These are phyloP conservation scores for Aureobasidium sp. DNA, from an alignment of 2,329 filamentous ascomycete species.

Conservation along the genomic window DNA sequence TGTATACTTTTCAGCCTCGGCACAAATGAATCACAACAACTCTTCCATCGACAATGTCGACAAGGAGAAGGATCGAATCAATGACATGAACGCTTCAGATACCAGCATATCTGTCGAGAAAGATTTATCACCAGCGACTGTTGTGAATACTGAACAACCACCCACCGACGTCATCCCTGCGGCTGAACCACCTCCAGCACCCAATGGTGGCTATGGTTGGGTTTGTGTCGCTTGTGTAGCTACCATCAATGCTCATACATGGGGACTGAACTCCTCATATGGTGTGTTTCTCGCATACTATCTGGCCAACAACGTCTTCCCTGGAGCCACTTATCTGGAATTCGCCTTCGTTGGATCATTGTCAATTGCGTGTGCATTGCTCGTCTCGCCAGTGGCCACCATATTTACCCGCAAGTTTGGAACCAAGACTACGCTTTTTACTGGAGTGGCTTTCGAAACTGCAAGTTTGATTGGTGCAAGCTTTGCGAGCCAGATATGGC, in stretches of 20 bases:
- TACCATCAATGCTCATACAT: conserved; percentile 41
- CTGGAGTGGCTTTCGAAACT: conserved; percentile 58
- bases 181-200: neutral
- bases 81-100: neutral
- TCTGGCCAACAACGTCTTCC: conserved; percentile 54
- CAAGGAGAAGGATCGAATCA: neutral
- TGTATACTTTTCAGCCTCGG: neutral
- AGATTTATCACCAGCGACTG: neutral
- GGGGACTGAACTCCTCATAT: conserved; percentile 42
- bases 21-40: conserved; percentile 5
- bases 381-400: conserved; percentile 62
- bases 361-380: conserved; percentile 56
- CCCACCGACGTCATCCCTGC: neutral
- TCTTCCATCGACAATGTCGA: conserved; percentile 2
- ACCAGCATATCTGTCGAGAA: neutral
- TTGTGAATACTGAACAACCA: neutral
- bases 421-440: conserved; percentile 54
- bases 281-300: conserved; percentile 74
- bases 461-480: conserved; percentile 60
- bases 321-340: conserved; percentile 54
- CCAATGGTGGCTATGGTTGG: conserved; percentile 54
- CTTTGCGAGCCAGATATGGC: conserved; percentile 62
- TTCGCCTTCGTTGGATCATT: conserved; percentile 74
- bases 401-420: conserved; percentile 52
- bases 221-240: conserved; percentile 41